Conservation (phyloP, 1,284 basidiomycete genomes). For the Neonothopanus nambi region DNA sequence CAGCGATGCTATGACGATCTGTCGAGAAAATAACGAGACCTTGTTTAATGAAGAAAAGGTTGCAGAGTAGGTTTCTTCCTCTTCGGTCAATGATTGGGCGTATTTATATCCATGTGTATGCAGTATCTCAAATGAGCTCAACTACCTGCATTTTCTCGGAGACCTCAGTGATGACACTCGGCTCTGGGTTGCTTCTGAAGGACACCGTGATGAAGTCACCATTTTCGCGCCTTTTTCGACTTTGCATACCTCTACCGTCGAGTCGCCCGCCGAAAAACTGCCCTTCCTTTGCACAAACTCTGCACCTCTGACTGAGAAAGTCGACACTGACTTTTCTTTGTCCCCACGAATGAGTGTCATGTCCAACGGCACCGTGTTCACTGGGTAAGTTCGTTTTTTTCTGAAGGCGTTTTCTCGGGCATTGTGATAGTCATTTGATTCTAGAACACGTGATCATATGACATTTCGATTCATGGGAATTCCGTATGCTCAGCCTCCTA, state of each 20-base stretch:
- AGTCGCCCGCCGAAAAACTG: neutral
- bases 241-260: neutral
- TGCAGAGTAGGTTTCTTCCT: neutral
- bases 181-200: conserved; percentile 12
- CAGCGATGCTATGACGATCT: conserved; percentile 15
- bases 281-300: conserved; percentile 24
- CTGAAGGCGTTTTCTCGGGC: too few species aligned
- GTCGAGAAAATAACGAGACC: conserved; percentile 19
- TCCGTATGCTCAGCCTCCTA: too few species aligned
- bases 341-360: conserved; percentile 16
- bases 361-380: conserved; percentile 17
- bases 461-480: too few species aligned
- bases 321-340: conserved; percentile 21
- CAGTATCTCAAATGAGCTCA: conserved; percentile 17
- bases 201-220: neutral
- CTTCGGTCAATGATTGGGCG: neutral
- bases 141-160: conserved; percentile 18
- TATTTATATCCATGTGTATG: neutral
- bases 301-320: conserved; percentile 19
- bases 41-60: conserved; percentile 11
- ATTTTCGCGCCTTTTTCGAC: neutral
- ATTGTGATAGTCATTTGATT: too few species aligned
- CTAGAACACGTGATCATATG: too few species aligned
- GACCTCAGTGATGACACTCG: conserved; percentile 7
- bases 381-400: too few species aligned